These are phyloP conservation scores for Berberis vulgaris DNA, from an alignment of 164 flowering plant genomes.

Conservation along the genomic window DNA sequence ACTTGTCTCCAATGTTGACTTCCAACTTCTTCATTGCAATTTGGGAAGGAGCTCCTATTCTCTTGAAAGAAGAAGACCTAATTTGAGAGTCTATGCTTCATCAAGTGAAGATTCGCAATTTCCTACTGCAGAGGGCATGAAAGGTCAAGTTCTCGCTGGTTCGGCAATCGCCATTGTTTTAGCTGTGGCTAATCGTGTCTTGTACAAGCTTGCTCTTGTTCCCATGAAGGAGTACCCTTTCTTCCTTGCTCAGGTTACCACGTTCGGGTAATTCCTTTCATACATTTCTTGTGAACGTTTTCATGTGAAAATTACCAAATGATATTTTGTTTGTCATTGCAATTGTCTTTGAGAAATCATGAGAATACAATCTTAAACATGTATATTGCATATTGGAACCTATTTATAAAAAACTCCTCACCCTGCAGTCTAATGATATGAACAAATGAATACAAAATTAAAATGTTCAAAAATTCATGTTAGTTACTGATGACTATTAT, in stretches of 20 bases:
- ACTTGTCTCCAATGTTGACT: no score
- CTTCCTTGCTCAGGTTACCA: constrained; percentile 76
- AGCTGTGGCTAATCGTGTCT: constrained; percentile 73
- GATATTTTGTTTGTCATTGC: no score
- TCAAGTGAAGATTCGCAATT: constrained; percentile 10
- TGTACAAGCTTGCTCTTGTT: constrained; percentile 92
- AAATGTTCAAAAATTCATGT: no score
- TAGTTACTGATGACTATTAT: no score
- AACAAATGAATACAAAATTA: no score
- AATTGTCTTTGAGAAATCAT: no score
- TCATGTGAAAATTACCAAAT: no score
- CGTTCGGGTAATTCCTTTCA: constrained; percentile 50
- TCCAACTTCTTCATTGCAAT: no score
- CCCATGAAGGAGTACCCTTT: constrained; percentile 87
- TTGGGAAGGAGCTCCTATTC: no score
- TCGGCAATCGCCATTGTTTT: constrained; percentile 44
- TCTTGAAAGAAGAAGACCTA: no score
- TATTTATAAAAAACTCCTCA: not conserved
- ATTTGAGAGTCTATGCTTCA: not conserved
- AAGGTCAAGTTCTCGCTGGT: constrained; percentile 20
- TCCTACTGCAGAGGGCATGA: constrained; percentile 1
- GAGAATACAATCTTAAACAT: not conserved
- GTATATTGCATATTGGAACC: not conserved
- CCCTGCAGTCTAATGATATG: no score
- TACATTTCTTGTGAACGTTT: not conserved